These are phyloP conservation scores for Raffaelea ambrosiae DNA, from an alignment of 2,329 filamentous ascomycete species.

Conservation along the genomic window DNA sequence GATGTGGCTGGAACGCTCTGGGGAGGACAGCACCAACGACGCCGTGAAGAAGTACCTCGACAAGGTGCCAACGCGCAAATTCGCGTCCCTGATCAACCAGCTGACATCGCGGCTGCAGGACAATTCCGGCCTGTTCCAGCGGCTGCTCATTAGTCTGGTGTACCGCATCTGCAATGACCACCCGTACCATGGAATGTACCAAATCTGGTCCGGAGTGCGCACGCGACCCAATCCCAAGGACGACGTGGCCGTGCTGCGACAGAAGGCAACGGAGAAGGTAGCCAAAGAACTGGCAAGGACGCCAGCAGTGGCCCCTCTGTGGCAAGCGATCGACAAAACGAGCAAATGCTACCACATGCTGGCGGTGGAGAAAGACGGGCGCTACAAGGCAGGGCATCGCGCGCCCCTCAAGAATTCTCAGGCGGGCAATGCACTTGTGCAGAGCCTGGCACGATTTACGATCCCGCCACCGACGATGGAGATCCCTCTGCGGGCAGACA, in stretches of 20 bases:
- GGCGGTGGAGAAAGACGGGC: slow-evolving; percentile 56
- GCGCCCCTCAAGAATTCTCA: slow-evolving; percentile 46
- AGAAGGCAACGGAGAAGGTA: slow-evolving; percentile 63
- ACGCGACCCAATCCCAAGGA: slow-evolving; percentile 64
- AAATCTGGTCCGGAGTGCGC: slow-evolving; percentile 78
- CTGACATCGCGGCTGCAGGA: slow-evolving; percentile 85
- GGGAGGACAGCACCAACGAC: slow-evolving; percentile 66
- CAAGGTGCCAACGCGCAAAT: slow-evolving; percentile 80
- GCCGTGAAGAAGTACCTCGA: slow-evolving; percentile 63
- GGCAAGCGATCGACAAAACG: slow-evolving; percentile 64
- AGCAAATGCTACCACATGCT: slow-evolving; percentile 59
- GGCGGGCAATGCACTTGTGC: slow-evolving; percentile 55
- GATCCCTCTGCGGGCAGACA: slow-evolving; percentile 63
- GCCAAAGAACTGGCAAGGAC: slow-evolving; percentile 51
- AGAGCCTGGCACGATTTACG: slow-evolving; percentile 52
- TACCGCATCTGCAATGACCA: slow-evolving; percentile 84
- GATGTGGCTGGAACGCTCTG: slow-evolving; percentile 83
- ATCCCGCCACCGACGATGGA: slow-evolving; percentile 88
- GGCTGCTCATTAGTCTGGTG: slow-evolving; percentile 63
- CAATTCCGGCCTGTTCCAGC: slow-evolving; percentile 63
- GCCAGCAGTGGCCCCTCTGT: slow-evolving; percentile 45
- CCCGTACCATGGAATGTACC: slow-evolving; percentile 95
- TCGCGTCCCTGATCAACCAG: slow-evolving; percentile 90
- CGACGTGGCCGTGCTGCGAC: slow-evolving; percentile 63
- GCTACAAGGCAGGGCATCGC: slow-evolving; percentile 60